Conservation (phyloP, 257 asterid species). For the Scutellaria barbata region DNA sequence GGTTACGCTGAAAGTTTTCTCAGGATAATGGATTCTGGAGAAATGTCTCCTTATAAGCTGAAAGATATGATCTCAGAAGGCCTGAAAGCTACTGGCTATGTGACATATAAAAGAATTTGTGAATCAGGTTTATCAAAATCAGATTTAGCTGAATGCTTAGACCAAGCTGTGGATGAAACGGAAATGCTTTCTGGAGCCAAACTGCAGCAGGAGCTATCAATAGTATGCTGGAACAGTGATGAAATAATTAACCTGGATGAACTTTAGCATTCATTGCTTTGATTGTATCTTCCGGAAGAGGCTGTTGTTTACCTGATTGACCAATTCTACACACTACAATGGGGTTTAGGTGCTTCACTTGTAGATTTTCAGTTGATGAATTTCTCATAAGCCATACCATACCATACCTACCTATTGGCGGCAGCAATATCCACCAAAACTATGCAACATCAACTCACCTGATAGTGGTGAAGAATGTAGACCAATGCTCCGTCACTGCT, state of each 20-base stretch:
- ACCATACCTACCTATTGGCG: neutral
- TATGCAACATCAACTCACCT: conserved; percentile 1
- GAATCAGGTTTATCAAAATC: conserved; percentile 56
- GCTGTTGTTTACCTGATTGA: conserved; percentile 7
- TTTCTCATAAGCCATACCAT: conserved; percentile 6
- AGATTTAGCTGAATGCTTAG: conserved; percentile 71
- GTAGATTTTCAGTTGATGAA: conserved; percentile 15
- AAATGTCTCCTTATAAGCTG: conserved; percentile 39
- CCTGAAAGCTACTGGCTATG: conserved; percentile 66
- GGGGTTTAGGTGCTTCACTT: conserved; percentile 12
- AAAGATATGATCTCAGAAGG: conserved; percentile 62
- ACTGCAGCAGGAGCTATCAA: conserved; percentile 45
- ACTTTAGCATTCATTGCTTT: conserved; percentile 43
- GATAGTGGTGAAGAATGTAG: neutral
- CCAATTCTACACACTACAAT: neutral
- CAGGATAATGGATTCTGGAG: conserved; percentile 59
- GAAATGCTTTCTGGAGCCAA: conserved; percentile 41
- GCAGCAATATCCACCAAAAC: neutral
- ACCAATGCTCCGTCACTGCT: neutral
- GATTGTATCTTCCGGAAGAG: conserved; percentile 4
- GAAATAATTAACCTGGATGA: conserved; percentile 75
- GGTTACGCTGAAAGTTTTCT: conserved; percentile 57
- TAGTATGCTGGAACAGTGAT: conserved; percentile 61
- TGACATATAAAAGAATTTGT: conserved; percentile 60
- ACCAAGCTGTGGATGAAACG: conserved; percentile 55